Evolutionary conservation across 768 basidiomycete genomes (phyloP), one percentile per base, ranked within the genome.

Genomic region (Termitomyces sp.): DNA sequence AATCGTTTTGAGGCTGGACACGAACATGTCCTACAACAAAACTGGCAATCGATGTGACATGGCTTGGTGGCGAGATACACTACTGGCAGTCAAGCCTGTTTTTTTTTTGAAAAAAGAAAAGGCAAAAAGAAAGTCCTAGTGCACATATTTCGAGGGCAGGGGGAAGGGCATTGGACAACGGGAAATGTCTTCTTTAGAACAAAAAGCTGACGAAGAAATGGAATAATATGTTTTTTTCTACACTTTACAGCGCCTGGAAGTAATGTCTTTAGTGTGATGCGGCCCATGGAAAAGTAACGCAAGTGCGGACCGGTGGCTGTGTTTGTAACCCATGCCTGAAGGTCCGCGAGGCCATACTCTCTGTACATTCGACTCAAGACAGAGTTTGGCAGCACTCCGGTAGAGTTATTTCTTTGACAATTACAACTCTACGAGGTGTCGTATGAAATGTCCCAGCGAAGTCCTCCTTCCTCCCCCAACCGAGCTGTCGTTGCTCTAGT

Each of bases 401-500:
- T n/a, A 9, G 30, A 30, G 17, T 7, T 15, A 1, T 30, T 11
- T 26, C 26, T 46, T 28, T 23, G 7, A 26, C 21, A 12, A 21
- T 11, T 3, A 44, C 43, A 6, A 44, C 9, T 33, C 12, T 14
- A 35, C 11, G 35, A 17, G 5, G 8, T 10, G 23, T 40, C 17
- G 26, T 30, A 51, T 40, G 26, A 40, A 19, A 61, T 63, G 62
- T 56, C 54, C 14, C 56, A 56, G 17, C 45, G 53, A 42, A 62
- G 33, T 43, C 40, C 48, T 30, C 53, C 63, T 9, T 45, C 64
- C n/a, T 66, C 65, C 31, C 63, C 65, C 11, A 55, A 47, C 31
- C 48, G 43, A 21, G 61, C 59, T 30, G 63, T 60, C 11, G 44
- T 64, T 38, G 57, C 65, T 23, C 62, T 66, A 23, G 55, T 64